Base-by-base conservation (phyloP, 768 basidiomycete species). In the Podaxis sp. region DNA sequence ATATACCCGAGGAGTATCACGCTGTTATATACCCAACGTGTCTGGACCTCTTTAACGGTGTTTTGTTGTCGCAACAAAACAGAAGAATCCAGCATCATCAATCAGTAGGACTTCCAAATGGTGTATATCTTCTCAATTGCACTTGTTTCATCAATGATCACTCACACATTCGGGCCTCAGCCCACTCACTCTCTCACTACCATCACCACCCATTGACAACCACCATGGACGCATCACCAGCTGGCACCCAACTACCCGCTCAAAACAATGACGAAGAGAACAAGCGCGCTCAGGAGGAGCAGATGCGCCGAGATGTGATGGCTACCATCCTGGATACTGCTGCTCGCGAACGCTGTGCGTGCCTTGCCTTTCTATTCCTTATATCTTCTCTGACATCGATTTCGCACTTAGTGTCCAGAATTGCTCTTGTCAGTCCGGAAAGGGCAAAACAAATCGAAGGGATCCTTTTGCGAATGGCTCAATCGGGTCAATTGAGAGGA, bases 361-460 rank as follows among this genome's bases (percentile, higher is more conserved):
- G 54, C 41, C 49, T 53, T 20, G 24, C 17, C 17, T 44, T 33
- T 20, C 24, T 10, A 40, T 46, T 49, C 54, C 22, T 33, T 7
- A 10, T 60, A 22, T 37, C 36, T 50, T 56, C 40, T 11, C 58
- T 57, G 46, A 60, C 56, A 52, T 53, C 51, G 20, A 20, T 24
- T 30, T 62, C 11, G 26, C 50, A 22, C 46, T 7, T 70, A 96
- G 94, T 96, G 60, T 88, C 91, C 10, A 87, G 95, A 54, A 96
- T 96, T 66, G 84, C 88, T 3, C 85, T 96, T 30, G 95, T 96
- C 67, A 90, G 91, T 66, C 88, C 92, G 0, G 87, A 91, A 44
- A 80, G 92, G 71, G 89, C 93, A 17, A 82, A 82, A 65, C 87
- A 93, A 72, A 91, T 96, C 67, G 91, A 95, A 74, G 78, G 76